Percentiles rank a stretch among this genome's conserved stretches.
Evolutionary conservation across 306 rosid species (phyloP).

Genomic region (Dryas alaskensis): DNA sequence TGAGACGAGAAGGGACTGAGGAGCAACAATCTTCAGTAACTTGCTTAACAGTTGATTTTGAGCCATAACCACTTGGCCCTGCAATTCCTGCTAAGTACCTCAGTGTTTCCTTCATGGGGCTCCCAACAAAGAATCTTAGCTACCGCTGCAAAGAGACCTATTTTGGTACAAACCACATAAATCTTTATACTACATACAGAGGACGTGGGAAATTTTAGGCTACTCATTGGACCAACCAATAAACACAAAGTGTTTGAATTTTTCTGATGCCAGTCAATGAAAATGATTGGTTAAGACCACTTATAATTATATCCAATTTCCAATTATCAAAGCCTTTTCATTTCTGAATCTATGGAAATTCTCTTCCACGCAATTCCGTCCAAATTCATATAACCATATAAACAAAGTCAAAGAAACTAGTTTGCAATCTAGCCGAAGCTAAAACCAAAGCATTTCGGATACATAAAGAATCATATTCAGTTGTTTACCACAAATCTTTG

Average conservation of each 20-base stretch:
- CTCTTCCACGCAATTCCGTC: not conserved
- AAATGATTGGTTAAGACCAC: slow-evolving; percentile 42
- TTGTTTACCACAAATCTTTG: slow-evolving; percentile 71
- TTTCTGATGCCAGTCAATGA: slow-evolving; percentile 20
- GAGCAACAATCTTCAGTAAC: slow-evolving; percentile 49
- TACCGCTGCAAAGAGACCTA: slow-evolving; percentile 19
- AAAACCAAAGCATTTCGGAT: not conserved
- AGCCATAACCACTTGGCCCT: slow-evolving; percentile 97
- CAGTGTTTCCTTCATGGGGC: slow-evolving; percentile 73
- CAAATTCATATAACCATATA: slow-evolving; percentile 3
- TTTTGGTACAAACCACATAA: slow-evolving; percentile 9
- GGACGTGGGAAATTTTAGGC: slow-evolving; percentile 7
- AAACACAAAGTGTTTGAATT: not conserved
- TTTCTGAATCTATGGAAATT: not conserved
- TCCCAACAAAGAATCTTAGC: slow-evolving; percentile 31
- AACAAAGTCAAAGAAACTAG: not conserved
- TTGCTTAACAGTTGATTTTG: slow-evolving; percentile 89
- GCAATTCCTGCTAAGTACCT: slow-evolving; percentile 90
- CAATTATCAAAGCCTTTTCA: too few species aligned
- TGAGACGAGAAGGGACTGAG: slow-evolving; percentile 43
- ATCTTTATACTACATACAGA: slow-evolving; percentile 19
- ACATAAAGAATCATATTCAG: not conserved
- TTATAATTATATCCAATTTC: slow-evolving; percentile 2
- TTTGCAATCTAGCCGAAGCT: not conserved
- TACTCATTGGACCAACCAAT: slow-evolving; percentile 28